Evolutionary conservation across 352 stramenopile species (phyloP).

Genomic region (Globisporangium heterothallicum): DNA sequence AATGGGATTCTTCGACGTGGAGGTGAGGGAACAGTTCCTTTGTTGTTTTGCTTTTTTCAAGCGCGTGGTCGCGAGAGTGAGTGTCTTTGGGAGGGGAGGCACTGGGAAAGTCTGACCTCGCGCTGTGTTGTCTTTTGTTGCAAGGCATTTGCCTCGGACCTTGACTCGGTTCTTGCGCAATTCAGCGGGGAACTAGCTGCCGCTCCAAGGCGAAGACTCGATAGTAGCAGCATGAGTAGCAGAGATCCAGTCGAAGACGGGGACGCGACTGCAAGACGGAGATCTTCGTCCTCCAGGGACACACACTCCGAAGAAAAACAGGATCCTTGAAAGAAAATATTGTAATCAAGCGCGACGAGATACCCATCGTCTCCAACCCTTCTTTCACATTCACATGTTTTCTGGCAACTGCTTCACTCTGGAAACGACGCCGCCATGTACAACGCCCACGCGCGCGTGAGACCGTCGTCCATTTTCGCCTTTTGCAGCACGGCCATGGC

Average conservation of each 20-base stretch:
- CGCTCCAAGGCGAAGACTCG: too few species aligned
- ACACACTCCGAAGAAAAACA: too few species aligned
- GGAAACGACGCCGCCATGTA: constrained; percentile 60
- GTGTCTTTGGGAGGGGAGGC: too few species aligned
- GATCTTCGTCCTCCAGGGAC: too few species aligned
- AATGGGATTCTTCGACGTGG: constrained; percentile 39
- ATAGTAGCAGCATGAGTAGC: too few species aligned
- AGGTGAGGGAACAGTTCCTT: constrained; percentile 19
- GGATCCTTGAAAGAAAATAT: too few species aligned
- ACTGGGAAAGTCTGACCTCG: neutral
- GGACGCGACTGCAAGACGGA: too few species aligned
- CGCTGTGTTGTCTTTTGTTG: neutral
- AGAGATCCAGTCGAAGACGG: too few species aligned
- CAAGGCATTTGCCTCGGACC: constrained; percentile 32
- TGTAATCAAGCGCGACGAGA: too few species aligned
- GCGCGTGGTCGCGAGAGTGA: neutral
- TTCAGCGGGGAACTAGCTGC: constrained; percentile 17
- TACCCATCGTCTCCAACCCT: too few species aligned
- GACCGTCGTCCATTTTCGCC: constrained; percentile 60
- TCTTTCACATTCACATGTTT: too few species aligned
- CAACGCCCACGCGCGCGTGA: constrained; percentile 64
- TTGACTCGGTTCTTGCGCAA: constrained; percentile 51
- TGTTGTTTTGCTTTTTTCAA: neutral
- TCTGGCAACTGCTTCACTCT: constrained; percentile 15
- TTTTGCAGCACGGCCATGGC: constrained; percentile 48